Evolutionary conservation across 2,329 filamentous ascomycete species (phyloP), one percentile per base, ranked within the genome.

Genomic region (Fusarium palustre): DNA sequence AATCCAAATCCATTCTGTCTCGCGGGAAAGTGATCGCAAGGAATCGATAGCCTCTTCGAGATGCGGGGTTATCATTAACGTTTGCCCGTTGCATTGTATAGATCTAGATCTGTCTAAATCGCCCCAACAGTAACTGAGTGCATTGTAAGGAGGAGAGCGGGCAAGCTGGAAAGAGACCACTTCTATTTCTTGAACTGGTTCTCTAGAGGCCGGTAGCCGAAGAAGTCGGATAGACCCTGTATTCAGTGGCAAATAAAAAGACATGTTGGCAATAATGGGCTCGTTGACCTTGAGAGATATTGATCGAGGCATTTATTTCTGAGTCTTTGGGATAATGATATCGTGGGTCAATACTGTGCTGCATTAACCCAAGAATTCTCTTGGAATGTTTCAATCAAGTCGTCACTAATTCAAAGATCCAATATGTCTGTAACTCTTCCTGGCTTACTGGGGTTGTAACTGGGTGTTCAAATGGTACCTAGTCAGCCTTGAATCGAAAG

Each of bases 161-260:
- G 11, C 11, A 13, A 39, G 36, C 4, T 12, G 11, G 5, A 39
- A 39, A 39, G 36, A 20, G 7, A 15, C n/a, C 1, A 39, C 11
- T 8, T 39, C 36, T 1, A 38, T 8, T 13, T 38, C n/a, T 38
- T 38, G 36, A 7, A 7, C 36, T 38, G 4, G 3, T 7, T 3
- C n/a, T 20, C 1, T 7, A 13, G n/a, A 2, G 1, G 36, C 4
- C 0, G 36, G 36, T 0, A 39, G 12, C 13, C 36, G 36, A 20
- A 39, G 36, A 39, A 39, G 36, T 20, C 36, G 36, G 5, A 39
- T 1, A 4, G 11, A 13, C 3, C 12, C n/a, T 13, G n/a, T 0
- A 20, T 1, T 20, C 3, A 39, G 0, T 7, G n/a, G 12, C 7
- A 18, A 20, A 12, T 39, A 39, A 1, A 11, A 2, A 13, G 10